Evolutionary conservation across 495 filamentous ascomycete genomes (phyloP).

Genomic region (Talaromyces trachyspermus): DNA sequence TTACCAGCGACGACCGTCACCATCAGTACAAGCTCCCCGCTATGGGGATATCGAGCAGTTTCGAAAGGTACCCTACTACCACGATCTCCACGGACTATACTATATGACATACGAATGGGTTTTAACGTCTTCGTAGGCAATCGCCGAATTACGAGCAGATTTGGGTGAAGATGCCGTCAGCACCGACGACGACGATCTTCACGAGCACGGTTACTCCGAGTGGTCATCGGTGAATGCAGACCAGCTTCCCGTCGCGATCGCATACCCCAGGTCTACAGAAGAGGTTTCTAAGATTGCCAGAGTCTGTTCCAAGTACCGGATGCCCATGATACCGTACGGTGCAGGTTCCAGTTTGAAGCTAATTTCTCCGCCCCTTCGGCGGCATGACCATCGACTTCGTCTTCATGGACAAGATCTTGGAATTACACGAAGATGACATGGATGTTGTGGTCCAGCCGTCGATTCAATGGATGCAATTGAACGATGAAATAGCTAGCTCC

Average conservation of each 20-base stretch:
- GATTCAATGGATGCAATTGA: conserved; percentile 87
- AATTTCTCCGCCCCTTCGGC: conserved; percentile 80
- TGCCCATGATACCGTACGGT: conserved; percentile 81
- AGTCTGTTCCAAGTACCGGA: conserved; percentile 71
- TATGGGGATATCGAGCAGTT: conserved; percentile 38
- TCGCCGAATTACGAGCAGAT: conserved; percentile 49
- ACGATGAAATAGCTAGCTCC: conserved; percentile 63
- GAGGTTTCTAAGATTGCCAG: conserved; percentile 76
- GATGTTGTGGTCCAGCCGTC: conserved; percentile 87
- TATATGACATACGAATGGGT: too few species aligned
- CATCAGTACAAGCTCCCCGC: conserved; percentile 15
- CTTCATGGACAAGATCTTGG: conserved; percentile 74
- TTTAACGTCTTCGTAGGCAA: conserved; percentile 36
- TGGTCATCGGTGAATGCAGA: conserved; percentile 82
- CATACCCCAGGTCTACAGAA: conserved; percentile 68
- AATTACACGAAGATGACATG: conserved; percentile 79
- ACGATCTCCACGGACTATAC: too few species aligned
- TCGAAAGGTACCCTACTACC: conserved; percentile 32
- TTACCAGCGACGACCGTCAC: background rate
- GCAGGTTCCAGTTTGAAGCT: conserved; percentile 82
- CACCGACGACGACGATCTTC: conserved; percentile 75
- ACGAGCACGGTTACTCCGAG: conserved; percentile 77
- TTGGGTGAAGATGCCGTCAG: conserved; percentile 69
- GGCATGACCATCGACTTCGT: conserved; percentile 87
- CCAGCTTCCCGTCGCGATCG: conserved; percentile 70